Evolutionary conservation across 1,284 basidiomycete genomes (phyloP), one percentile per base, ranked within the genome.

Genomic region (Cryptococcus maquisensis): DNA sequence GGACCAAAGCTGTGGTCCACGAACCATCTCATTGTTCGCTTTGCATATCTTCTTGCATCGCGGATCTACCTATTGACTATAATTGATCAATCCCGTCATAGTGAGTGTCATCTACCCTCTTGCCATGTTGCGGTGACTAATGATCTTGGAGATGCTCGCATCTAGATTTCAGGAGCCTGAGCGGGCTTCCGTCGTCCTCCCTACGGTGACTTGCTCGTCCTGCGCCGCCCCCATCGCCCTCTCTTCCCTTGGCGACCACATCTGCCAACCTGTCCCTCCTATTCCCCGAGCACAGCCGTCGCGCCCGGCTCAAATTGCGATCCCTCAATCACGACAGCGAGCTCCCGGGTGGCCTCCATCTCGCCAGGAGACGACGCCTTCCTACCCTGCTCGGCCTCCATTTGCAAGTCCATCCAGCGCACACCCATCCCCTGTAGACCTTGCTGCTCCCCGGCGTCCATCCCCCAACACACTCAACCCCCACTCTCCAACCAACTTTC

Each of bases 131-230:
- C 28, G 6, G 5, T 10, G 28, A 32, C 28, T 32, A 10, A 32
- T 10, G 10, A 7, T 5, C 1, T 32, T 32, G 5, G 7, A 32
- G 28, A 32, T 64, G 4, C 52, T 66, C 35, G 57, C 64, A 4
- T 57, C 63, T 36, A 52, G 55, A 51, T 53, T 56, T 38, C 54
- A 38, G 18, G 60, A 60, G 39, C 39, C 51, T 38, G 70, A 73
- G 53, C 79, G 86, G 26, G 82, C 86, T 42, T 89, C 87, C n/a
- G 85, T 89, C 73, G 72, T 86, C 49, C 79, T 93, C 16, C 88
- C 90, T 3, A 81, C 83, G 2, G 86, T 91, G 57, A 92, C 86
- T 70, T 93, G 90, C 73, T 88, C 88, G 3, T 85, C 78, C 39
- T 93, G 90, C 72, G 76, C 79, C 62, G 76, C 78, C 28, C 82